Evolutionary conservation across 805 yeast genomes (phyloP).

Genomic region (Cyberlindnera samutprakarnensis): DNA sequence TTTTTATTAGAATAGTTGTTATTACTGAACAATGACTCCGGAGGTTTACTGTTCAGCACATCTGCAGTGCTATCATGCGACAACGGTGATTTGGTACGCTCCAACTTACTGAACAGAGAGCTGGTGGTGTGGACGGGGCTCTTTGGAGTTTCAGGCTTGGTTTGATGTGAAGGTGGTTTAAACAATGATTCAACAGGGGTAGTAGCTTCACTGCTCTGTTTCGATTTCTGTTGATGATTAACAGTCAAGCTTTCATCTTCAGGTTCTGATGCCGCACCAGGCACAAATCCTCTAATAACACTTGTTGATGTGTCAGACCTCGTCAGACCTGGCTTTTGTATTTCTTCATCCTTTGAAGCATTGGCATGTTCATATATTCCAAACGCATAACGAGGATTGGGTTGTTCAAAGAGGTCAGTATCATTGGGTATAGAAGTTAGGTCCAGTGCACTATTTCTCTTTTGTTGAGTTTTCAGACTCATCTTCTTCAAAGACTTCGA

Average conservation of each 20-base stretch:
- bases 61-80: conserved; percentile 16
- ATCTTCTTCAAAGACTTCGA: conserved; percentile 19
- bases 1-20: conserved; percentile 1
- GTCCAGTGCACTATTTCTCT: conserved; percentile 3
- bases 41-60: conserved; percentile 2
- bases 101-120: conserved; percentile 3
- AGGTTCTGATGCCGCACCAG: conserved; percentile 7
- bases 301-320: conserved; percentile 23
- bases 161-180: no score
- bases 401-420: conserved; percentile 22
- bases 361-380: conserved; percentile 13
- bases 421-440: conserved; percentile 13
- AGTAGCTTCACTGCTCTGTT: no score
- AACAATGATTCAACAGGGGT: no score
- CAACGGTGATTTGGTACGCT: conserved; percentile 19
- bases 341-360: conserved; percentile 1
- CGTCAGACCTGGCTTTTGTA: conserved; percentile 8
- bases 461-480: conserved; percentile 10
- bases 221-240: background rate
- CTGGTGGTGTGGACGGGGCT: no score
- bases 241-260: background rate
- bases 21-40: conserved; percentile 5
- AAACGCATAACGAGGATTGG: conserved; percentile 24
- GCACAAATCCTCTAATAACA: conserved; percentile 20
- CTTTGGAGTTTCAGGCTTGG: no score